A percentile compares a stretch with the other conserved stretches of the same genome.
Conservation (phyloP, 2,329 filamentous ascomycete genomes). For the Ascochyta fabae region DNA sequence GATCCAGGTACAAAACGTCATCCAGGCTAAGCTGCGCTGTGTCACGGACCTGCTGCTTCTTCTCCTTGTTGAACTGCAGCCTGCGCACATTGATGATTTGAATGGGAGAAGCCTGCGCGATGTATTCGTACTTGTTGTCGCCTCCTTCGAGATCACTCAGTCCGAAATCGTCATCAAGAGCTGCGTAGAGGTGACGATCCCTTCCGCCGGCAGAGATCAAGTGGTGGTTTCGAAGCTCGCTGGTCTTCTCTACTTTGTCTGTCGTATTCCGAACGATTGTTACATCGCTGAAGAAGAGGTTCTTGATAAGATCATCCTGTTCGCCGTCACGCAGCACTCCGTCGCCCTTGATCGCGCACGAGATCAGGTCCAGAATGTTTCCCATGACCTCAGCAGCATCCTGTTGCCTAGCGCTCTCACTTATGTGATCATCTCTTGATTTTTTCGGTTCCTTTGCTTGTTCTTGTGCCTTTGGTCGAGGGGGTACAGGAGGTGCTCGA, state of each 20-base stretch:
- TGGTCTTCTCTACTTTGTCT: slow-evolving; percentile 56
- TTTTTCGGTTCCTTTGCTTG: slow-evolving; percentile 17
- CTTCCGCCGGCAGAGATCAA: slow-evolving; percentile 65
- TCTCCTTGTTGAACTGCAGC: slow-evolving; percentile 69
- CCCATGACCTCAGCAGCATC: slow-evolving; percentile 97
- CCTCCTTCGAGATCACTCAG: slow-evolving; percentile 68
- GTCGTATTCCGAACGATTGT: slow-evolving; percentile 49
- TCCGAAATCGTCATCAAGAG: slow-evolving; percentile 85
- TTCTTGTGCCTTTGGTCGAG: slow-evolving; percentile 51
- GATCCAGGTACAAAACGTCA: slow-evolving; percentile 82
- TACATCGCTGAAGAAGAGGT: slow-evolving; percentile 52
- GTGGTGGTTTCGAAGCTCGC: slow-evolving; percentile 68
- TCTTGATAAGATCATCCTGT: slow-evolving; percentile 79
- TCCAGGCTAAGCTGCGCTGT: slow-evolving; percentile 75
- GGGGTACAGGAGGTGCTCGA: slow-evolving; percentile 65
- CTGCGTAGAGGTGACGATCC: slow-evolving; percentile 76
- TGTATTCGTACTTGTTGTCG: slow-evolving; percentile 41
- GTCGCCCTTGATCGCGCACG: slow-evolving; percentile 81
- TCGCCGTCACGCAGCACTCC: slow-evolving; percentile 71
- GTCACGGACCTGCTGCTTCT: slow-evolving; percentile 54
- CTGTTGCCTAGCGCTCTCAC: slow-evolving; percentile 74
- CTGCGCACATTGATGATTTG: slow-evolving; percentile 90
- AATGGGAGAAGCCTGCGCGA: slow-evolving; percentile 76
- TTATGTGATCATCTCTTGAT: slow-evolving; percentile 56
- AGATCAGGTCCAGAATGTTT: slow-evolving; percentile 87